phyloP scores from a whole-genome alignment of 2,329 filamentous ascomycete species.

The Ambrosiella cleistominuta region DNA sequence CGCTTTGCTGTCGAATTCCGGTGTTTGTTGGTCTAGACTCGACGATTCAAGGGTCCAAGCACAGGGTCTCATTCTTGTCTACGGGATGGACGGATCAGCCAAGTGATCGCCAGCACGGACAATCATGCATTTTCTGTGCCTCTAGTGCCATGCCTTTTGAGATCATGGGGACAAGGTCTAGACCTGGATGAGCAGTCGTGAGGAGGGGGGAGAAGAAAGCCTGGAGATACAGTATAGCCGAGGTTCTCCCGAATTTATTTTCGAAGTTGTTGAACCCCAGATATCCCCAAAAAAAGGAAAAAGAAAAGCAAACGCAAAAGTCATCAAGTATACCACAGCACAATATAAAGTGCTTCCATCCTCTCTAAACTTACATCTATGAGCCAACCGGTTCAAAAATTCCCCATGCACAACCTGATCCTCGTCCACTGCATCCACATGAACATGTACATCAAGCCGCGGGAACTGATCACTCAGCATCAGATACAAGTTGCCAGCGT shows the following conservation, averaged over 20 bases:
- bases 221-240: too few relatives aligned
- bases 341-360: too few relatives aligned
- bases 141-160: not conserved
- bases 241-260: too few relatives aligned
- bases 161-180: not conserved
- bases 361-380: conserved; percentile 20
- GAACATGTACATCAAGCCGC: conserved; percentile 22
- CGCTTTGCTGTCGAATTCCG: too few relatives aligned
- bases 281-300: too few relatives aligned
- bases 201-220: too few relatives aligned
- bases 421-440: conserved; percentile 33
- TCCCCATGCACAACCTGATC: conserved; percentile 27
- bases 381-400: conserved; percentile 20
- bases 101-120: not conserved
- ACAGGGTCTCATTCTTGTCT: not conserved
- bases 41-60: not conserved
- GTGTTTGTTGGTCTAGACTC: too few relatives aligned
- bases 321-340: too few relatives aligned
- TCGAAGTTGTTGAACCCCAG: too few relatives aligned
- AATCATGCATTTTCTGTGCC: not conserved
- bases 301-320: too few relatives aligned
- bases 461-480: conserved; percentile 30
- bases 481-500: conserved; percentile 30
- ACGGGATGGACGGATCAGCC: not conserved
- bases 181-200: not conserved